A percentile compares a stretch with the other conserved stretches of the same genome.
Evolutionary conservation across 768 basidiomycete genomes (phyloP).

Genomic region (Lentinula aciculospora): DNA sequence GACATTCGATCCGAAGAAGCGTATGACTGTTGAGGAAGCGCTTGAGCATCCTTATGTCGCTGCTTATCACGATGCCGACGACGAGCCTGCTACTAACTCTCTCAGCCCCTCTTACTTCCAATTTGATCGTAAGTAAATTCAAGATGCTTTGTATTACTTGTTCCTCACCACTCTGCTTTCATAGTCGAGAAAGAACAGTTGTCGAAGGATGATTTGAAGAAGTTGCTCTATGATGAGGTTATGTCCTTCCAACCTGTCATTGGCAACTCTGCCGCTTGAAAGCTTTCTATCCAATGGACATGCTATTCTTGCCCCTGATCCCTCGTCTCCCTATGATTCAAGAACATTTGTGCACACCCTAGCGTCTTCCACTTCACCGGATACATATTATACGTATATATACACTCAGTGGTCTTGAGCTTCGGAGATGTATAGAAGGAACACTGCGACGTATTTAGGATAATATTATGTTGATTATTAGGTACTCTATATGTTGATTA

Average conservation of each 20-base stretch:
- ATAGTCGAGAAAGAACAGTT: constrained; percentile 60
- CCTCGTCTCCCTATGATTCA: no score
- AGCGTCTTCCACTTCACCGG: not conserved
- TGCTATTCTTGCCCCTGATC: not conserved
- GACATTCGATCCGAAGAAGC: constrained; percentile 88
- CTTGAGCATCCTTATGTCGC: constrained; percentile 78
- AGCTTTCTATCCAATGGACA: not conserved
- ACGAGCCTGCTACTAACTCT: constrained; percentile 79
- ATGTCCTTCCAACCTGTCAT: constrained; percentile 67
- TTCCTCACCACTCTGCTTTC: not conserved
- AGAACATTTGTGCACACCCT: not conserved
- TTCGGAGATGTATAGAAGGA: not conserved
- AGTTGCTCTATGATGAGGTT: constrained; percentile 81
- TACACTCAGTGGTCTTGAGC: not conserved
- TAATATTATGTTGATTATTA: not conserved
- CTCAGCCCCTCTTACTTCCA: constrained; percentile 86
- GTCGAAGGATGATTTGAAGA: constrained; percentile 75
- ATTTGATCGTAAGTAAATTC: constrained; percentile 54
- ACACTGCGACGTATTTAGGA: not conserved
- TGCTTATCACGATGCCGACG: constrained; percentile 84
- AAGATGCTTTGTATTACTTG: not conserved
- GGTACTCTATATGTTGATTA: not conserved
- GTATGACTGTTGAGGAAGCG: constrained; percentile 78
- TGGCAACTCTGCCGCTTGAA: constrained; percentile 20
- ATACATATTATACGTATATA: not conserved